Conservation (phyloP, 192 early-diverging fungal genomes). For the Backusella tuberculispora region DNA sequence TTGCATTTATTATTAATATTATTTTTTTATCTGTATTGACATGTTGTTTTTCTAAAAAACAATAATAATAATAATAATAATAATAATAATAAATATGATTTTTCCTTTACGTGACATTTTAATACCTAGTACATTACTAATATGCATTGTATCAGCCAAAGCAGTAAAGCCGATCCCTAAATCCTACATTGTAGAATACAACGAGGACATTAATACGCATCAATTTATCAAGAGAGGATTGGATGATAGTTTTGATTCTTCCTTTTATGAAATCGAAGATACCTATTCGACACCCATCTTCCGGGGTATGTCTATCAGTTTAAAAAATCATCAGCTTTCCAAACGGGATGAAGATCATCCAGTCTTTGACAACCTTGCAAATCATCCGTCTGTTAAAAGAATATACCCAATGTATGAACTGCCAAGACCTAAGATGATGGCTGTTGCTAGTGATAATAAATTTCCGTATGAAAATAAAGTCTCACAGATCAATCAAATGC, state of each 20-base stretch:
- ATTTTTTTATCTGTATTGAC: background rate
- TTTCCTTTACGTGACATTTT: too few relatives aligned
- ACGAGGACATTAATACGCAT: background rate
- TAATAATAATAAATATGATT: too few relatives aligned
- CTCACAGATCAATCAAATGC: conserved; percentile 56
- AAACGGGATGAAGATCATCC: background rate
- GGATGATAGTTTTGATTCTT: background rate
- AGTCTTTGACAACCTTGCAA: background rate
- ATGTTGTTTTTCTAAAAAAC: background rate
- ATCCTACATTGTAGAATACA: conserved; percentile 32
- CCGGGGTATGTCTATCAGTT: conserved; percentile 14
- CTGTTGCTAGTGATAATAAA: background rate
- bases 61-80: background rate
- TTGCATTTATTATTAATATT: background rate
- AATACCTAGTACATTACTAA: too few relatives aligned
- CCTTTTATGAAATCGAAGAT: conserved; percentile 8
- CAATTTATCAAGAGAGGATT: background rate
- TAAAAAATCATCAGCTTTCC: background rate
- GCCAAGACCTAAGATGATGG: conserved; percentile 18
- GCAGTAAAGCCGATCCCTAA: conserved; percentile 16
- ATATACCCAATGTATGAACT: conserved; percentile 36
- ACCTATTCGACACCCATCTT: conserved; percentile 18
- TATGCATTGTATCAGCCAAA: background rate
- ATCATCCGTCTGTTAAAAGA: conserved; percentile 15
- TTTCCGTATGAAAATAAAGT: conserved; percentile 31